These are phyloP conservation scores for Eucalyptus coolabah DNA, from an alignment of 345 rosid genomes.

Conservation along the genomic window DNA sequence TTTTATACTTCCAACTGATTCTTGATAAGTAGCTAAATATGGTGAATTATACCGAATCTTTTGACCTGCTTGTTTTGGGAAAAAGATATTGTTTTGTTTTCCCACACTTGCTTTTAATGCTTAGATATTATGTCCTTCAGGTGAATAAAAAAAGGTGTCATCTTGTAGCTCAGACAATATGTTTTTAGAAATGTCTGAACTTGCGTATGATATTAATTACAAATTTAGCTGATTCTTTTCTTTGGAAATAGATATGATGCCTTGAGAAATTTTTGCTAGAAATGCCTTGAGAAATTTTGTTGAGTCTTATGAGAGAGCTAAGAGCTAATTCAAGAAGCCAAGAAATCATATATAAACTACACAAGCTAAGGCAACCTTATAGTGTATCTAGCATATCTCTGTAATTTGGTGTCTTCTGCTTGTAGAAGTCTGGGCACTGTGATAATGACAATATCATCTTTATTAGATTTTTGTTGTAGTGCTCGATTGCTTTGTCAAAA, in stretches of 20 bases:
- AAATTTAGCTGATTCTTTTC: neutral
- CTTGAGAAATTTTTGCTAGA: neutral
- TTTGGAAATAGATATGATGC: neutral
- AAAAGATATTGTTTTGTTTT: neutral
- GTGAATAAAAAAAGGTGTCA: neutral
- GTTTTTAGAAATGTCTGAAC: neutral
- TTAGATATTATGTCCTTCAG: neutral
- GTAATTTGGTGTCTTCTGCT: neutral
- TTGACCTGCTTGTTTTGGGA: neutral
- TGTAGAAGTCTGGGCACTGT: neutral
- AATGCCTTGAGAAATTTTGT: neutral
- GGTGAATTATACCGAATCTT: neutral
- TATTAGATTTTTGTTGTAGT: neutral
- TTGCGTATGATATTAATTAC: neutral
- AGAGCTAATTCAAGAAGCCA: neutral
- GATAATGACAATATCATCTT: neutral
- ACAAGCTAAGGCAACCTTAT: neutral
- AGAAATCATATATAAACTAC: neutral
- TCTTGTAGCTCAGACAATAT: neutral
- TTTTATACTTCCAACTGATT: neutral
- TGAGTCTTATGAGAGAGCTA: neutral
- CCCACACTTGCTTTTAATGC: neutral
- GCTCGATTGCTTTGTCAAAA: neutral
- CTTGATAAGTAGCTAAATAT: neutral
- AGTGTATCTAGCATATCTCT: neutral